Conservation (phyloP, 176 grass and related monocot genomes). For the Saccharum officinarum region DNA sequence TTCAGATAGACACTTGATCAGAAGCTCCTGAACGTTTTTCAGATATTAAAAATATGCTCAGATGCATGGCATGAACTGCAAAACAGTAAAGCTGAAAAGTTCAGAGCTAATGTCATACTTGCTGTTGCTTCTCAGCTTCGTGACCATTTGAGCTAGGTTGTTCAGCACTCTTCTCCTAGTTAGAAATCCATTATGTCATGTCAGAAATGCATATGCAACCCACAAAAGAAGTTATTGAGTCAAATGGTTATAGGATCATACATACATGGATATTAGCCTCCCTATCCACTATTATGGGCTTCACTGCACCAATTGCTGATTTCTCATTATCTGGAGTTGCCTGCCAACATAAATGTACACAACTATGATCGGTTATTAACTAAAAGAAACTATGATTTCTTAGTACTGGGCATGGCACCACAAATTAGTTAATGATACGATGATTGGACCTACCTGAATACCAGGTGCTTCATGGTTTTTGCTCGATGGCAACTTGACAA, state of each 20-base stretch:
- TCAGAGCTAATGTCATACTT: slow-evolving; percentile 39
- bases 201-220: neutral
- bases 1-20: slow-evolving; percentile 74
- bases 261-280: slow-evolving; percentile 37
- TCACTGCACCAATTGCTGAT: slow-evolving; percentile 29
- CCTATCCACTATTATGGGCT: slow-evolving; percentile 28
- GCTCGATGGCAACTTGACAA: slow-evolving; percentile 20
- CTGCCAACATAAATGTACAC: slow-evolving; percentile 15
- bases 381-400: neutral
- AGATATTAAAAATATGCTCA: neutral
- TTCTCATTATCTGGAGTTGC: slow-evolving; percentile 34
- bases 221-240: neutral
- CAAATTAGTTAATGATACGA: neutral
- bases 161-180: slow-evolving; percentile 34
- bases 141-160: slow-evolving; percentile 28
- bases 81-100: neutral
- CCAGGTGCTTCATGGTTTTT: slow-evolving; percentile 2
- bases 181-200: neutral
- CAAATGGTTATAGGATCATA: neutral
- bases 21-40: slow-evolving; percentile 48
- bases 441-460: slow-evolving; percentile 29
- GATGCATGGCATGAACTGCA: neutral
- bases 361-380: neutral
- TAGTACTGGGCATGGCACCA: neutral
- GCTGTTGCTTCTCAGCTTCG: slow-evolving; percentile 54